A percentile compares a stretch with the other conserved stretches of the same genome.
Conservation (phyloP, 169 alveolate species). For the Amoebophrya sp. region DNA sequence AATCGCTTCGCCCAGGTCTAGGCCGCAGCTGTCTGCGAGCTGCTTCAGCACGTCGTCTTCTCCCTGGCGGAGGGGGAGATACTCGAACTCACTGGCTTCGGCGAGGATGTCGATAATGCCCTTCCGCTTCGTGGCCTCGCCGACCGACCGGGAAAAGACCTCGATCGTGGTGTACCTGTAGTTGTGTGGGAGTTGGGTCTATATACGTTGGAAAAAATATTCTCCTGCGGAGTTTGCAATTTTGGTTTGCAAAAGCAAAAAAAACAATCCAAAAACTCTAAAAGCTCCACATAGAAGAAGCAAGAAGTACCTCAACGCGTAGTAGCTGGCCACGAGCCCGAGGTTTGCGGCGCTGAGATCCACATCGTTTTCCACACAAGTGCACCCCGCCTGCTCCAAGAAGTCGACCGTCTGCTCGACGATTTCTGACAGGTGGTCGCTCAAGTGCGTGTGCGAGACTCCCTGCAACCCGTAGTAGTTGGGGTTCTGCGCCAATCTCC, state of each 20-base stretch:
- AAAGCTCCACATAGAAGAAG: too few relatives aligned
- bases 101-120: constrained; percentile 68
- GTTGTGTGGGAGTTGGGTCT: too few relatives aligned
- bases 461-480: constrained; percentile 94
- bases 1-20: constrained; percentile 37
- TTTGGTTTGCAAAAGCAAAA: too few relatives aligned
- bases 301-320: constrained; percentile 44
- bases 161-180: constrained; percentile 59
- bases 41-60: constrained; percentile 65
- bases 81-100: constrained; percentile 72
- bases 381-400: constrained; percentile 85
- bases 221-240: too few relatives aligned
- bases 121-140: constrained; percentile 56
- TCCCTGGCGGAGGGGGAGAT: constrained; percentile 70
- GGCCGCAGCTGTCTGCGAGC: constrained; percentile 54
- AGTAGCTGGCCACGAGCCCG: constrained; percentile 70
- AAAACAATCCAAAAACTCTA: too few relatives aligned
- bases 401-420: constrained; percentile 87
- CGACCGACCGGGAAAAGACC: constrained; percentile 60
- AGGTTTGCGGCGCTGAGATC: constrained; percentile 65
- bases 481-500: constrained; percentile 97
- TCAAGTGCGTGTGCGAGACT: constrained; percentile 75
- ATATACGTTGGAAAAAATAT: too few relatives aligned
- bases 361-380: constrained; percentile 77
- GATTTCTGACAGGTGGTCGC: constrained; percentile 88